Evolutionary conservation across 2,329 filamentous ascomycete genomes (phyloP), one percentile per base, ranked within the genome.

Genomic region (Colletotrichum orbiculare): DNA sequence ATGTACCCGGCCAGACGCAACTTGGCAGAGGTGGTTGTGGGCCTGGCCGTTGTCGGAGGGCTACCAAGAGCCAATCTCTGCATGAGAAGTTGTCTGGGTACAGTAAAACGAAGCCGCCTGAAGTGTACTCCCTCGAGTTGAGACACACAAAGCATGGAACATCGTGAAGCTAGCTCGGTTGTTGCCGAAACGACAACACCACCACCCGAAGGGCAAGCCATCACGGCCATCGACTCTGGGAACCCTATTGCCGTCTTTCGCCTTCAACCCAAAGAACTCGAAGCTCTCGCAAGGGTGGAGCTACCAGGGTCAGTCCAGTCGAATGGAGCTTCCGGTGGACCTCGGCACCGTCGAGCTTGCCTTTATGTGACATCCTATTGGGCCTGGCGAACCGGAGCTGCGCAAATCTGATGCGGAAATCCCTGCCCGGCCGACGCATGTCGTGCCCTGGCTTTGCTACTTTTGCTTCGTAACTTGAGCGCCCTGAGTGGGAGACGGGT

Each of bases 391-490:
- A n/a, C 62, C 52, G 41, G 47, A 65, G 58, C 62, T 65, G 61
- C 58, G 50, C 45, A 52, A 65, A 65, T 45, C 57, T 52, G 35
- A 42, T 17, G 49, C 43, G 43, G 17, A 15, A 39, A 39, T 25
- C 60, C 49, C 49, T 55, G 46, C 56, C 25, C 43, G 43, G 56
- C 35, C 41, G 56, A 59, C 54, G 55, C 56, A 64, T 53, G 60
- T 60, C 60, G 54, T 60, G 60, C 48, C 48, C 60, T 64, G 48
- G 55, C 46, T 41, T 25, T 25, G 25, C 25, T 25, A 25, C 25
- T 25, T 59, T 53, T 64, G 62, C 57, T 65, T 65, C 62, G 62
- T 52, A 61, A 61, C 57, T 65, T 61, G 57, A 52, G 15, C 46
- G 50, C 45, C 35, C 62, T 65, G 62, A 61, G 45, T 65, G 57